Conservation (phyloP, 2,329 filamentous ascomycete species). For the Phyllosticta citrichinensis region DNA sequence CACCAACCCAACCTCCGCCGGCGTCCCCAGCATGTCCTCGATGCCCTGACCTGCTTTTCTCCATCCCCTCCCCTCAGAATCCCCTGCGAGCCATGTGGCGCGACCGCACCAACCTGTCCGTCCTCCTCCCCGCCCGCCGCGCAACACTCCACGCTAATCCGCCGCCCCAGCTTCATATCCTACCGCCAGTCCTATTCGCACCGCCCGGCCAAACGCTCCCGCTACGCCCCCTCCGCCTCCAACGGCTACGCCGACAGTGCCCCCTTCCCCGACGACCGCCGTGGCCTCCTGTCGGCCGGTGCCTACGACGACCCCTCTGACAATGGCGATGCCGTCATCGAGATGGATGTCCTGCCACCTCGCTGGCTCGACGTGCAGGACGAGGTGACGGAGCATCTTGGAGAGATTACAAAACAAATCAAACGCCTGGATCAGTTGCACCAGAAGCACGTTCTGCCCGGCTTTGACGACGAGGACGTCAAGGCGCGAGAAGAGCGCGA, state of each 20-base stretch:
- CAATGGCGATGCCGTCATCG: slow-evolving; percentile 89
- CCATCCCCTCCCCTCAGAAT: slow-evolving; percentile 5
- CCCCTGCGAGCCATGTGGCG: slow-evolving; percentile 65
- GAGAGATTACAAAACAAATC: slow-evolving; percentile 71
- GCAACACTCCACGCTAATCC: slow-evolving; percentile 22
- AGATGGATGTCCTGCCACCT: slow-evolving; percentile 94
- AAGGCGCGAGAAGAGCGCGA: slow-evolving; percentile 79
- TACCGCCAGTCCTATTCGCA: slow-evolving; percentile 98
- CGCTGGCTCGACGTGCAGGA: slow-evolving; percentile 94
- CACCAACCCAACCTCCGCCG: slow-evolving; percentile 3
- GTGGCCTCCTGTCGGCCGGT: slow-evolving; percentile 73
- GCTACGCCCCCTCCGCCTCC: slow-evolving; percentile 45
- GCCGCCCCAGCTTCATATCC: slow-evolving; percentile 72
- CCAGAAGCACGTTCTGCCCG: slow-evolving; percentile 91
- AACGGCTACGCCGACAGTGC: slow-evolving; percentile 41
- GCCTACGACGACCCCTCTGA: slow-evolving; percentile 71
- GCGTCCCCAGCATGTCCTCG: slow-evolving; percentile 3
- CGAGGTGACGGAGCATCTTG: slow-evolving; percentile 76
- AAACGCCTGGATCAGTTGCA: slow-evolving; percentile 83
- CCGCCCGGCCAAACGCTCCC: slow-evolving; percentile 81
- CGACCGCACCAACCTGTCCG: slow-evolving; percentile 96
- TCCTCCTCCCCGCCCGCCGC: slow-evolving; percentile 9
- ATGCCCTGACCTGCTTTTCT: slow-evolving; percentile 4
- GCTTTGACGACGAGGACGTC: slow-evolving; percentile 89
- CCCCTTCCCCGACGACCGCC: slow-evolving; percentile 51